phyloP scores from a whole-genome alignment of 352 stramenopile species.

The Phytophthora fragariaefolia region DNA sequence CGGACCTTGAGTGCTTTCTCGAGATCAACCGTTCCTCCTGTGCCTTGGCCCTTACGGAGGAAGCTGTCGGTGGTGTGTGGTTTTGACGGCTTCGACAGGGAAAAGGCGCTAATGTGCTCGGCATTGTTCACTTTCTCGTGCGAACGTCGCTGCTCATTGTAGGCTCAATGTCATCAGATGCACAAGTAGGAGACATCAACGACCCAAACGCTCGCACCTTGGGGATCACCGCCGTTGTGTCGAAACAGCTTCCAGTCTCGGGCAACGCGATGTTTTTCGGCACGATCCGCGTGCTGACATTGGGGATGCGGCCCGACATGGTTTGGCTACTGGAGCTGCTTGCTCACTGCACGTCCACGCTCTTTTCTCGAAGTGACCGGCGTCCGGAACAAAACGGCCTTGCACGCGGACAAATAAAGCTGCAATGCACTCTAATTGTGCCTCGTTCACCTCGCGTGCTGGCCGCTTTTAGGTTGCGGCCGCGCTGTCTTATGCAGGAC shows the following conservation, averaged over 20 bases:
- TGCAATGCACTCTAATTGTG: slow-evolving; percentile 9
- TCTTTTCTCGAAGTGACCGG: slow-evolving; percentile 55
- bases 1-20: slow-evolving; percentile 57
- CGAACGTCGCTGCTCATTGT: slow-evolving; percentile 53
- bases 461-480: slow-evolving; percentile 15
- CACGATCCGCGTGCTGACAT: slow-evolving; percentile 86
- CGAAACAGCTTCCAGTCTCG: slow-evolving; percentile 96
- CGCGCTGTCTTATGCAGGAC: slow-evolving; percentile 12
- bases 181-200: no score
- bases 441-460: not conserved
- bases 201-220: slow-evolving; percentile 69
- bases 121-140: slow-evolving; percentile 78
- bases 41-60: slow-evolving; percentile 91
- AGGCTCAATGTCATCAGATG: not conserved
- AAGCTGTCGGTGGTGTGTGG: slow-evolving; percentile 89
- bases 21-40: slow-evolving; percentile 81
- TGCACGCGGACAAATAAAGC: slow-evolving; percentile 36
- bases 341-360: slow-evolving; percentile 7
- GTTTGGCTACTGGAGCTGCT: slow-evolving; percentile 1
- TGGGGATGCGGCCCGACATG: slow-evolving; percentile 78
- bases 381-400: slow-evolving; percentile 23
- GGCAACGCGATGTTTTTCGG: slow-evolving; percentile 74
- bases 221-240: slow-evolving; percentile 80
- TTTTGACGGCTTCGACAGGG: slow-evolving; percentile 88
- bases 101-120: slow-evolving; percentile 87